Evolutionary conservation across 2,329 filamentous ascomycete species (phyloP), one percentile per base, ranked within the genome.

Genomic region (Fusarium tupiense): DNA sequence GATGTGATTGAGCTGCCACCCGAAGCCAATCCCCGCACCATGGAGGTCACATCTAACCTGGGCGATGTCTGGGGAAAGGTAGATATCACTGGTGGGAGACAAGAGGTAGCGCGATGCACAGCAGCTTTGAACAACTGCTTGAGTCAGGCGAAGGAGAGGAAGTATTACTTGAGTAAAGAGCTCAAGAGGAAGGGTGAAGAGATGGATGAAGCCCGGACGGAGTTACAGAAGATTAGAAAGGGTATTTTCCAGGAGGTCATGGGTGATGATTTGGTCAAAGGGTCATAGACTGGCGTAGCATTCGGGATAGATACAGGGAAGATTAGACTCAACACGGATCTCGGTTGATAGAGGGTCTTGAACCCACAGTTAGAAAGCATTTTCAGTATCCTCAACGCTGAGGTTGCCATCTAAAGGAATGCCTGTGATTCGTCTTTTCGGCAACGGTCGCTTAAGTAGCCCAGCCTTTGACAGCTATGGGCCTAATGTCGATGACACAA

Each of bases 61-160:
- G 82, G 81, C 13, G 87, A 89, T 65, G 84, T 86, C 81, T 82
- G 83, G 6, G 88, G 89, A 77, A 86, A 87, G 69, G 82, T 87
- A 19, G 84, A 88, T 78, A 86, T 90, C 67, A 85, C 87, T 74
- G 77, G 81, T 22, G 85, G 83, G 7, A 80, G 82, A 46, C 61
- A 61, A 33, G 81, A 85, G 67, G 80, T 84, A 6, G 72, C 82
- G 13, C 76, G 81, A 50, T 83, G 84, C 46, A 74, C 79, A 26
- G 67, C 78, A 1, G 80, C 76, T 9, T 58, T 87, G 24, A 67
- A 76, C 11, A 66, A 73, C 17, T 81, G 85, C 60, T 54, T 83
- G 7, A 54, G 78, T 8, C 78, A 77, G 31, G 82, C 83, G 5
- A 80, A 81, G 24, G 68, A 74, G 20, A 80, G 81, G 49, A 70